Evolutionary conservation across 768 basidiomycete genomes (phyloP), one percentile per base, ranked within the genome.

Genomic region (Pholiota molesta): DNA sequence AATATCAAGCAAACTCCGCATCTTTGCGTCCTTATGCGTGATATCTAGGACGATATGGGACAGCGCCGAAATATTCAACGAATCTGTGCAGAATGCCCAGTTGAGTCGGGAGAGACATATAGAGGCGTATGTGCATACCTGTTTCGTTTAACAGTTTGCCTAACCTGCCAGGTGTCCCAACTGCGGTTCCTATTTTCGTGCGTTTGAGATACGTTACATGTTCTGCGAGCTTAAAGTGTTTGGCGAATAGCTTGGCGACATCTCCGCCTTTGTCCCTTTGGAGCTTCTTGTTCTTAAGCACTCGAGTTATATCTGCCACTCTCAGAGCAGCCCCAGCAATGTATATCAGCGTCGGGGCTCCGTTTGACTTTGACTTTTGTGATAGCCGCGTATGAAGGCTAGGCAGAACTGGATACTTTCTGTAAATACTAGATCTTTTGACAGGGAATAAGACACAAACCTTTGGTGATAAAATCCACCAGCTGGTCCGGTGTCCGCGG

Each of bases 241-340:
- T 95, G 31, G 96, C 94, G 69, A 99, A 99, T 28, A 99, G 84
- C 74, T 98, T 98, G 21, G 92, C 95, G 33, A 97, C 89, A 65
- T 97, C 94, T 11, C 92, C 94, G 59, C 92, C 89, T 71, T 94
- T 95, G 23, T 92, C 89, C 37, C 91, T 90, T 59, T 86, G 79
- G 55, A 93, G 79, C 64, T 76, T 84, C 74, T 83, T 86, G 74
- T 88, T 83, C 73, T 84, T 89, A 58, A 95, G 79, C 56, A 86
- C 78, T 61, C 94, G 80, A 39, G 92, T 90, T 19, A 95, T 85
- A 74, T 98, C 94, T 55, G 88, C 89, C n/a, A 95, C 95, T 55
- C 97, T 85, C 37, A 98, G 81, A 4, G 97, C 97, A n/a, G 95
- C 93, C 28, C 89, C 87, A 16, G 94, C 84, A 49, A 99, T 73